Conservation (phyloP, 352 stramenopile genomes). For the Pythium plurisporium region DNA sequence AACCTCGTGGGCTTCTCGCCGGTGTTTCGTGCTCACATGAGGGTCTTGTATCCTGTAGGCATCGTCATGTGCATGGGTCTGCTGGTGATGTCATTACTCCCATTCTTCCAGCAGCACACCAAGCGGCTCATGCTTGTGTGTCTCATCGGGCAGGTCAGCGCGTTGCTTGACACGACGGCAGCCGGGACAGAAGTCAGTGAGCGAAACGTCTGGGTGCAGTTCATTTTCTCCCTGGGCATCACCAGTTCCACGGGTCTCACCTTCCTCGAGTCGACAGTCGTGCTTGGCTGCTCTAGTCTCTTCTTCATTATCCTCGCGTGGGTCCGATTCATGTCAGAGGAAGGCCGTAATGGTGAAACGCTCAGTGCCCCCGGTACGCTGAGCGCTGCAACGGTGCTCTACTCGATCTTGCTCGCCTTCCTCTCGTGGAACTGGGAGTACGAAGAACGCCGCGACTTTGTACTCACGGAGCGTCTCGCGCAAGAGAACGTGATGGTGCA, state of each 20-base stretch:
- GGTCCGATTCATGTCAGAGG: conserved; percentile 37
- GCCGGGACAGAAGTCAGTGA: conserved; percentile 71
- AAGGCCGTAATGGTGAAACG: conserved; percentile 22
- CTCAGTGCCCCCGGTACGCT: conserved; percentile 67
- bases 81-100: conserved; percentile 56
- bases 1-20: too few species aligned
- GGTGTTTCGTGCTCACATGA: not conserved
- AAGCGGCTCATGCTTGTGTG: conserved; percentile 55
- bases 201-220: conserved; percentile 83
- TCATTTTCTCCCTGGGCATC: conserved; percentile 82
- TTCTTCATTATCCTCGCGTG: conserved; percentile 79
- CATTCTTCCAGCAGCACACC: conserved; percentile 55
- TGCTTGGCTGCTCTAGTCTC: conserved; percentile 52
- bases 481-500: conserved; percentile 86
- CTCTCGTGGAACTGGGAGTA: conserved; percentile 88
- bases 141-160: conserved; percentile 67
- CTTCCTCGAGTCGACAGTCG: conserved; percentile 59
- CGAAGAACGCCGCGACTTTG: conserved; percentile 81
- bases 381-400: conserved; percentile 64
- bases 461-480: conserved; percentile 72
- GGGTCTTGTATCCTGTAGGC: conserved; percentile 13
- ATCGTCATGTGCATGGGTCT: conserved; percentile 76
- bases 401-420: conserved; percentile 77
- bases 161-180: conserved; percentile 67
- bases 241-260: conserved; percentile 74